phyloP scores from a whole-genome alignment of 345 rosid species.

The Camelina neglecta region DNA sequence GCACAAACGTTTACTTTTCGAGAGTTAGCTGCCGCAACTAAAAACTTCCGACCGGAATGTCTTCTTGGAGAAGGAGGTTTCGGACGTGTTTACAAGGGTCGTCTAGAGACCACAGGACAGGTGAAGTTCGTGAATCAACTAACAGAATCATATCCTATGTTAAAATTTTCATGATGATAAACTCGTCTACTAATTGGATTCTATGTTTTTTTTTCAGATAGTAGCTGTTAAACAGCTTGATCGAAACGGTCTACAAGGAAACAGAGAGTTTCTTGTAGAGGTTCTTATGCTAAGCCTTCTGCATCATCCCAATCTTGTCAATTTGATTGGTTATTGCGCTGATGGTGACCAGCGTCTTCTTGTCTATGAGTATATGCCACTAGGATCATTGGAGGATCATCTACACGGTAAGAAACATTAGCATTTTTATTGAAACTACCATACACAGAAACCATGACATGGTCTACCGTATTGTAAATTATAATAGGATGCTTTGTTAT shows the following conservation, averaged over 20 bases:
- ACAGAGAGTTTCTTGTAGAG: constrained; percentile 96
- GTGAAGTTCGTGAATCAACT: constrained; percentile 42
- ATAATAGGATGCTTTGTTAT: not conserved
- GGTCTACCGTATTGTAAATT: not conserved
- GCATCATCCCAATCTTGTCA: constrained; percentile 93
- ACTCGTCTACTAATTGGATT: not conserved
- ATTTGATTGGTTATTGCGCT: constrained; percentile 96
- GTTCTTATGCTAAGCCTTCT: constrained; percentile 97
- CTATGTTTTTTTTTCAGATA: constrained; percentile 56
- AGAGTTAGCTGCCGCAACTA: constrained; percentile 91
- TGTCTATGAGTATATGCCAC: constrained; percentile 94
- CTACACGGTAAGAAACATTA: constrained; percentile 68
- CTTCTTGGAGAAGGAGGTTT: constrained; percentile 96
- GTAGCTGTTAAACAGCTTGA: constrained; percentile 97
- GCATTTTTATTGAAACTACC: not conserved
- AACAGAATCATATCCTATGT: not conserved
- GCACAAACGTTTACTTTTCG: constrained; percentile 92
- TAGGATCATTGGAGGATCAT: constrained; percentile 96
- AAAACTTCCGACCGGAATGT: constrained; percentile 78
- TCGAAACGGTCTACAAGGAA: constrained; percentile 95
- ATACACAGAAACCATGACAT: constrained; percentile 10
- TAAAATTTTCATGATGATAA: not conserved
- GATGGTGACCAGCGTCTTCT: constrained; percentile 98
- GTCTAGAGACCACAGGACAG: constrained; percentile 90
- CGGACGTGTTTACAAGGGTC: constrained; percentile 94